phyloP scores from a whole-genome alignment of 306 rosid genomes.

The Cucumis melo region DNA sequence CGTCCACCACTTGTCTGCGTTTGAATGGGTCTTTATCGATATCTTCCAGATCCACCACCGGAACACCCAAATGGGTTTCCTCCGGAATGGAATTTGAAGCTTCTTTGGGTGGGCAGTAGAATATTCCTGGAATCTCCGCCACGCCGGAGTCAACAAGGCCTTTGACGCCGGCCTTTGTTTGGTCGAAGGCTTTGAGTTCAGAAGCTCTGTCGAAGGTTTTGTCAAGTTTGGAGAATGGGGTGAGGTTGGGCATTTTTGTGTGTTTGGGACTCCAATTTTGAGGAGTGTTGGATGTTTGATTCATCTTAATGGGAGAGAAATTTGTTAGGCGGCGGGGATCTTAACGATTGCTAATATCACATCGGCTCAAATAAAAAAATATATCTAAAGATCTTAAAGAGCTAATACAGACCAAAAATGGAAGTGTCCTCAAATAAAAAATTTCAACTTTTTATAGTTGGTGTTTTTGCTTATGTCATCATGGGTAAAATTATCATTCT shows the following conservation, averaged over 20 bases:
- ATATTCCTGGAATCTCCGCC: slow-evolving; percentile 21
- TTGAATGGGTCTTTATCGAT: neutral
- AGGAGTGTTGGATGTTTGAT: too few species aligned
- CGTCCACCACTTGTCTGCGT: slow-evolving; percentile 14
- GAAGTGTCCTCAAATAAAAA: too few species aligned
- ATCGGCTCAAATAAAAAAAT: too few species aligned
- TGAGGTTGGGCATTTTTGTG: neutral
- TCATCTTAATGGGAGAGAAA: too few species aligned
- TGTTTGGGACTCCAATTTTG: too few species aligned
- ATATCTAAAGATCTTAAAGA: too few species aligned
- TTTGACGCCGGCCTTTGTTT: slow-evolving; percentile 26
- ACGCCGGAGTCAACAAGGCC: slow-evolving; percentile 23
- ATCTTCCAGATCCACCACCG: slow-evolving; percentile 31
- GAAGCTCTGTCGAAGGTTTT: neutral
- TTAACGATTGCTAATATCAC: too few species aligned
- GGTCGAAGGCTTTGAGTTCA: slow-evolving; percentile 21
- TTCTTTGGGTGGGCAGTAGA: slow-evolving; percentile 1
- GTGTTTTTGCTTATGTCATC: too few species aligned
- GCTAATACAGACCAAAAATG: too few species aligned
- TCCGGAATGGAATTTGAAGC: neutral
- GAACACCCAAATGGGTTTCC: slow-evolving; percentile 17
- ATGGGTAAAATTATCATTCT: too few species aligned
- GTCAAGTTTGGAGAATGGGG: neutral
- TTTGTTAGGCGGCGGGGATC: too few species aligned
- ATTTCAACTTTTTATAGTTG: too few species aligned